These are phyloP conservation scores for Cordyceps fumosorosea DNA, from an alignment of 2,329 filamentous ascomycete species.

Conservation along the genomic window DNA sequence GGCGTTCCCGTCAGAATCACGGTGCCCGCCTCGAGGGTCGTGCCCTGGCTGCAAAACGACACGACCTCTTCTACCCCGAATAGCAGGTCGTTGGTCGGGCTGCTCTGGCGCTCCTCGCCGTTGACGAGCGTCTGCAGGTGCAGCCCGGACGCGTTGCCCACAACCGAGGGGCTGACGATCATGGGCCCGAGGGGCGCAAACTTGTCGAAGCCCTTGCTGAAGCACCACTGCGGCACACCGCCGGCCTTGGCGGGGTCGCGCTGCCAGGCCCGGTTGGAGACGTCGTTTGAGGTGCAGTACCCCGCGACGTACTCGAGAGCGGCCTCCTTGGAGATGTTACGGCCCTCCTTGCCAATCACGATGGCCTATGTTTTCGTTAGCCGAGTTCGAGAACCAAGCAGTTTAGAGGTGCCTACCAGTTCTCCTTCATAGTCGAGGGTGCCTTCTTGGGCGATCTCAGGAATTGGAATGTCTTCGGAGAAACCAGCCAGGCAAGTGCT, in stretches of 20 bases:
- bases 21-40: conserved; percentile 45
- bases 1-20: conserved; percentile 44
- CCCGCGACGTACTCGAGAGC: conserved; percentile 44
- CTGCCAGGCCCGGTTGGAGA: conserved; percentile 48
- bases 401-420: conserved; percentile 24
- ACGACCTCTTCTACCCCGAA: conserved; percentile 42
- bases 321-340: conserved; percentile 38
- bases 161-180: conserved; percentile 25
- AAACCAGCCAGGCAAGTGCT: conserved; percentile 31
- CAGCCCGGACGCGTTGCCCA: conserved; percentile 24
- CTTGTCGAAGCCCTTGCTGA: conserved; percentile 49
- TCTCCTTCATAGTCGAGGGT: conserved; percentile 46
- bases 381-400: background rate
- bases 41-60: conserved; percentile 39
- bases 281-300: conserved; percentile 40
- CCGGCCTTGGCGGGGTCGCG: conserved; percentile 39
- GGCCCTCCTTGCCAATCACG: conserved; percentile 47
- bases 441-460: conserved; percentile 39
- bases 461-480: conserved; percentile 35
- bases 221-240: conserved; percentile 43
- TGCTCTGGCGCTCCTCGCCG: conserved; percentile 42
- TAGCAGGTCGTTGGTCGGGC: conserved; percentile 41
- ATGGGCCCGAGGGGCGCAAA: conserved; percentile 49
- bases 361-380: conserved; percentile 27
- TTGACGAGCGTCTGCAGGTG: conserved; percentile 38